Conservation (phyloP, 164 flowering plant genomes). For the Magnolia changhungtana region DNA sequence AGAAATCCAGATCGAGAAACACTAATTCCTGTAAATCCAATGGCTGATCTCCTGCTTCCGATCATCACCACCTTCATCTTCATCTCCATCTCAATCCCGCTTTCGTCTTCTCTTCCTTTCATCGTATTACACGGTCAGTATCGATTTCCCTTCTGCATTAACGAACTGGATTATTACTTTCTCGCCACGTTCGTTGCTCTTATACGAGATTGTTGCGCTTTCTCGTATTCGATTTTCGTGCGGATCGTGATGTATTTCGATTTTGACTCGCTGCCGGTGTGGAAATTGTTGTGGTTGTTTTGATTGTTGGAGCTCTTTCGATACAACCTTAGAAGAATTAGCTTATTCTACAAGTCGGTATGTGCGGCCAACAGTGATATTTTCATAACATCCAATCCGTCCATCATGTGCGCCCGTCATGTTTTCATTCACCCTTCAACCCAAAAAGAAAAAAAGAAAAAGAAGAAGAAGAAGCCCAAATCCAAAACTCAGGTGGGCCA, state of each 20-base stretch:
- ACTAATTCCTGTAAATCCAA: not conserved
- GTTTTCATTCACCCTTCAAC: too few species aligned
- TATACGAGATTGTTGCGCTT: not conserved
- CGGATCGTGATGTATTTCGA: not conserved
- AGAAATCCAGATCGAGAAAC: not conserved
- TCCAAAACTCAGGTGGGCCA: too few species aligned
- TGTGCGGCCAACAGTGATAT: too few species aligned
- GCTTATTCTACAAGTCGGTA: too few species aligned
- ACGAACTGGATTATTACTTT: not conserved
- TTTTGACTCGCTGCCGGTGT: not conserved
- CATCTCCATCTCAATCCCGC: slow-evolving; percentile 24
- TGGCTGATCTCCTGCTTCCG: slow-evolving; percentile 10
- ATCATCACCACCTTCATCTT: slow-evolving; percentile 8
- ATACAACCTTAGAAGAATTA: too few species aligned
- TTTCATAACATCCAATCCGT: too few species aligned
- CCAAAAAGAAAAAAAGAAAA: too few species aligned
- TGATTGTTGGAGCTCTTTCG: not conserved
- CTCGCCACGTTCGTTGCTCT: not conserved
- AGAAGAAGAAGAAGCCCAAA: too few species aligned
- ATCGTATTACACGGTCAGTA: slow-evolving; percentile 60
- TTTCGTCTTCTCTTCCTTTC: slow-evolving; percentile 52
- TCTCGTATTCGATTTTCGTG: not conserved
- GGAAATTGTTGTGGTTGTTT: not conserved
- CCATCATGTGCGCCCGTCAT: too few species aligned
- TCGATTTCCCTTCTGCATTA: not conserved